Evolutionary conservation across 768 basidiomycete genomes (phyloP).

Genomic region (Chalciporus sphaerocephalus): DNA sequence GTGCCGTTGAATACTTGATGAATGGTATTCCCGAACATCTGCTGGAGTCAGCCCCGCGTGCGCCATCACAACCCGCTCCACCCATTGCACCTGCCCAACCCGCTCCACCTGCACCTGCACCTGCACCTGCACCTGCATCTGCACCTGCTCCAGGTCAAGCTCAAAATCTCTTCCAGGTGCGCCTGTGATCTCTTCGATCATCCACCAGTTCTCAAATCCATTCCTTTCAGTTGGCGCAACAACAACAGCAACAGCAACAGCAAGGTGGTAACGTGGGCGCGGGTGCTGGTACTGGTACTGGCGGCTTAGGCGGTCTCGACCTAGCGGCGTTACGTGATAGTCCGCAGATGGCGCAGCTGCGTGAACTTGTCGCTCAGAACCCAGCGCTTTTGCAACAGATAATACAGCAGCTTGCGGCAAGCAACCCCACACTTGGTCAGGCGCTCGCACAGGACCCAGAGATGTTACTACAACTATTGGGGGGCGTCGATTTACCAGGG

Average conservation of each 20-base stretch:
- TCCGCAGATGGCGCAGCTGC: constrained; percentile 68
- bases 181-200: constrained; percentile 11
- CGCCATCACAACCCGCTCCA: constrained; percentile 28
- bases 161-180: constrained; percentile 85
- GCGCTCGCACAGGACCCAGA: constrained; percentile 69
- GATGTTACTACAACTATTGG: constrained; percentile 59
- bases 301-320: constrained; percentile 32
- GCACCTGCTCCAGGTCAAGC: constrained; percentile 42
- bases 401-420: constrained; percentile 72
- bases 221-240: constrained; percentile 59
- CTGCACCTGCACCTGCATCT: constrained; percentile 38
- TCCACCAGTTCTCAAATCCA: neutral
- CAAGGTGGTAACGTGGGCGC: constrained; percentile 29
- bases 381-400: constrained; percentile 74
- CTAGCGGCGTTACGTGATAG: constrained; percentile 53
- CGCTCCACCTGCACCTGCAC: constrained; percentile 34
- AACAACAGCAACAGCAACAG: constrained; percentile 45
- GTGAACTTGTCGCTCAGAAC: constrained; percentile 68
- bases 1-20: constrained; percentile 98
- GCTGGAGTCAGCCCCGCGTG: constrained; percentile 35
- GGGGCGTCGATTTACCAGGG: constrained; percentile 37
- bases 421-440: constrained; percentile 75
- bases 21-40: constrained; percentile 85
- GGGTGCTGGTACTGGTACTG: constrained; percentile 18
- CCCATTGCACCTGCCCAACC: constrained; percentile 30